Conservation (phyloP, 1,284 basidiomycete species). For the Malassezia slooffiae region DNA sequence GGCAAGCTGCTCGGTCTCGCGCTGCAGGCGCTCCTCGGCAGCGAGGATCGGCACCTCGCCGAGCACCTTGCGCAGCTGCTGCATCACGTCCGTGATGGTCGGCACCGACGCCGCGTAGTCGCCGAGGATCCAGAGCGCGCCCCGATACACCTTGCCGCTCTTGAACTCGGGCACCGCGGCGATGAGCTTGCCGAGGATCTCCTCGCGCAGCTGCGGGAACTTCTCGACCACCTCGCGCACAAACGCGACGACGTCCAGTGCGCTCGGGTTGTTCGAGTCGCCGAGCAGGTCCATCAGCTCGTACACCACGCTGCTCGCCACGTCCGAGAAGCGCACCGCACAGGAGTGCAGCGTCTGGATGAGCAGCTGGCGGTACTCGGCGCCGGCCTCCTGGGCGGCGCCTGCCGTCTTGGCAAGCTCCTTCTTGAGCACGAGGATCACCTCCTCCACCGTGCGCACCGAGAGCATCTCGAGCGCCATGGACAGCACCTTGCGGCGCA, state of each 20-base stretch:
- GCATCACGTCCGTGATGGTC: conserved; percentile 52
- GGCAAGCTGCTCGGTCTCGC: conserved; percentile 38
- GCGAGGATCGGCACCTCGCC: conserved; percentile 95
- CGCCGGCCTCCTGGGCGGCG: conserved; percentile 53
- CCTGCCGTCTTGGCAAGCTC: conserved; percentile 73
- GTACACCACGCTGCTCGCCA: conserved; percentile 88
- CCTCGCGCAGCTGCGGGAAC: conserved; percentile 74
- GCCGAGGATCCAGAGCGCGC: conserved; percentile 93
- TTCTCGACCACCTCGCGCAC: conserved; percentile 97
- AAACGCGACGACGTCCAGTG: conserved; percentile 89
- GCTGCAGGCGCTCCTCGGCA: conserved; percentile 46
- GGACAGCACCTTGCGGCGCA: conserved; percentile 78
- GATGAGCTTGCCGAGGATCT: conserved; percentile 77
- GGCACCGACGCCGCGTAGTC: conserved; percentile 57
- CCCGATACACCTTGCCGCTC: conserved; percentile 93
- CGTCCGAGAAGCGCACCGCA: conserved; percentile 95
- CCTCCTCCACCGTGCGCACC: conserved; percentile 92
- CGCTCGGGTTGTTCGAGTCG: conserved; percentile 87
- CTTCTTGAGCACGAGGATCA: conserved; percentile 92
- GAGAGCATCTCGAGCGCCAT: conserved; percentile 90
- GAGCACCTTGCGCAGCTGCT: conserved; percentile 72
- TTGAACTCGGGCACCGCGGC: conserved; percentile 79
- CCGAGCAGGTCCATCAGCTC: conserved; percentile 98
- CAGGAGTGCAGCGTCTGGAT: conserved; percentile 96
- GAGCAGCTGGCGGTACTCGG: conserved; percentile 89